Base-by-base conservation (phyloP, 345 rosid genomes). In the Camelina neglecta region DNA sequence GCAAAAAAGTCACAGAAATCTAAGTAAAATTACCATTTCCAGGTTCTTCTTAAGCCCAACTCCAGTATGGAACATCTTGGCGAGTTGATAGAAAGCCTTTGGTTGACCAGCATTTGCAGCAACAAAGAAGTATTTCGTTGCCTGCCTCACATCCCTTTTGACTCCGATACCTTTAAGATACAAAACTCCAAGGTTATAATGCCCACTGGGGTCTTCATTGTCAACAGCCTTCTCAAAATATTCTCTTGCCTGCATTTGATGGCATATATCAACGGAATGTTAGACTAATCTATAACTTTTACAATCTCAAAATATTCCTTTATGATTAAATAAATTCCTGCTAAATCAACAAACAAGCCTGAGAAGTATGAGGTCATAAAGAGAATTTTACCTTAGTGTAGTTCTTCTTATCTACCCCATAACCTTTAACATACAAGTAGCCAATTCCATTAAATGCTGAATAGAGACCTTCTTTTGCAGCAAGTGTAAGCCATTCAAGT, bases 41-140 rank as follows among this genome's bases (percentile, higher is more conserved):
- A 85, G 85, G 83, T 88, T 88, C 81, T 88, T 88, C 78, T 89
- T 88, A 66, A 96, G 95, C 66, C 98, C 99, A 39, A 96, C 85
- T 60, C 99, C 99, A 39, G 88, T 93, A 68, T 91, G 99, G 72
- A 93, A 96, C 99, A 93, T 96, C 85, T 86, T 96, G 50, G 98
- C 99, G 75, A 96, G 85, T 82, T 96, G 99, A 81, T 89, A 96
- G 81, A 91, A 89, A 55, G 98, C 99, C 88, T 96, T 96, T 31
- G 97, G 96, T 79, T 91, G 97, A 76, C 97, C 98, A 49, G 84
- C 87, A 81, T 93, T 96, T 55, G 99, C 98, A 82, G 99, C 99
- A 31, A 49, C 71, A 23, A 91, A 76, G 75, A 96, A 93, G 77
- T 78, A 84, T 61, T 84, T 83, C 79, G 88, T 85, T 2, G 99